These are phyloP conservation scores for Russula ochroleuca DNA, from an alignment of 768 basidiomycete species.

Conservation along the genomic window DNA sequence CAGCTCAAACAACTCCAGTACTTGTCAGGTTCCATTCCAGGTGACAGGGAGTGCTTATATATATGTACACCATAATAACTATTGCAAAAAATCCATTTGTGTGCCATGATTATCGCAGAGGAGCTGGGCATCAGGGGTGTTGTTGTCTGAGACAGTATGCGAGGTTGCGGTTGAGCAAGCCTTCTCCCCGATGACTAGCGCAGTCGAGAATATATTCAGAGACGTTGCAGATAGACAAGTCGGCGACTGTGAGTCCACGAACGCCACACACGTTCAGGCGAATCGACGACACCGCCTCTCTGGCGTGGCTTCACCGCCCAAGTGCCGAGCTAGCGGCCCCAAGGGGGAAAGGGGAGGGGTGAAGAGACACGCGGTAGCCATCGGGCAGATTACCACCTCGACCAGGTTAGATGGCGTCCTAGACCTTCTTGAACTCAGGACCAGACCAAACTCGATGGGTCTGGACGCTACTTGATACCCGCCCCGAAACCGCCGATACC, in stretches of 20 bases:
- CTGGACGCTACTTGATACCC: no score
- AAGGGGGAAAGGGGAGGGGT: background rate
- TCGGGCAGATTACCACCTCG: background rate
- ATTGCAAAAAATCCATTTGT: background rate
- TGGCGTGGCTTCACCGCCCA: conserved; percentile 63
- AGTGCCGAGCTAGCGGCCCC: conserved; percentile 48
- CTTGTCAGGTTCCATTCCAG: no score
- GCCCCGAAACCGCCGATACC: no score
- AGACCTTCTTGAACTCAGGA: no score
- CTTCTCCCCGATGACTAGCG: conserved; percentile 52
- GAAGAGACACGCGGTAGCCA: background rate
- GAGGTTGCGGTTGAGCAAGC: conserved; percentile 31
- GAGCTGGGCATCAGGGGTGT: background rate
- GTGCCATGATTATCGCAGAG: no score
- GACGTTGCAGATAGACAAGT: conserved; percentile 42
- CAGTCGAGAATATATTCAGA: conserved; percentile 45
- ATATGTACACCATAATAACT: background rate
- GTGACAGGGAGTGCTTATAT: no score
- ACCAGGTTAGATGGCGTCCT: no score
- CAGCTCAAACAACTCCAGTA: conserved; percentile 15
- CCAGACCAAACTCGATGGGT: no score
- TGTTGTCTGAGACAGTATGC: conserved; percentile 31
- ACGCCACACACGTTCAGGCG: conserved; percentile 62
- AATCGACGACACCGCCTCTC: conserved; percentile 57
- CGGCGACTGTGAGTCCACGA: conserved; percentile 51